Percentiles rank a stretch among this genome's conserved stretches.
Conservation (phyloP, 805 yeast species). For the Hermanozyma aechmeae region DNA sequence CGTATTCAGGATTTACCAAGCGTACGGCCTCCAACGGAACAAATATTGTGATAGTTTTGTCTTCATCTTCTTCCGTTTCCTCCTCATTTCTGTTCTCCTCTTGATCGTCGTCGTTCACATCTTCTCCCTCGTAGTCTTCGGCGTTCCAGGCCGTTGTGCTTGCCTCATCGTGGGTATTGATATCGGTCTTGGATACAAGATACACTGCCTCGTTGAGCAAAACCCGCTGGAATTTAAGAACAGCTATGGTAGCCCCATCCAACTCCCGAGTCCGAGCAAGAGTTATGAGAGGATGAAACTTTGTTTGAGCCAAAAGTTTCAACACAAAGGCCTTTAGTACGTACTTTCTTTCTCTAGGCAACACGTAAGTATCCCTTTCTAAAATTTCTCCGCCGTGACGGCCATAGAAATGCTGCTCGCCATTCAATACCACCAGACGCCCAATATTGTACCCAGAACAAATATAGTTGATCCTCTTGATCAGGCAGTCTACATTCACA, state of each 20-base stretch:
- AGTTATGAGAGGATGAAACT: constrained; percentile 4
- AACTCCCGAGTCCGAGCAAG: constrained; percentile 6
- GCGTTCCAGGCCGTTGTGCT: background rate
- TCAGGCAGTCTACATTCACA: constrained; percentile 1
- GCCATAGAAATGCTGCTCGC: background rate
- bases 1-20: constrained; percentile 7
- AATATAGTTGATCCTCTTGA: constrained; percentile 4
- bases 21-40: constrained; percentile 12
- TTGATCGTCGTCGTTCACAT: background rate
- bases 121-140: background rate
- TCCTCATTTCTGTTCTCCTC: constrained; percentile 1
- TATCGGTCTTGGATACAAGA: constrained; percentile 1
- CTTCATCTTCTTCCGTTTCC: constrained; percentile 3
- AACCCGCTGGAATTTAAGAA: constrained; percentile 7
- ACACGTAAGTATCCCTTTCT: constrained; percentile 3
- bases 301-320: constrained; percentile 5
- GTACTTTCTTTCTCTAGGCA: constrained; percentile 9
- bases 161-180: background rate
- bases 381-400: background rate
- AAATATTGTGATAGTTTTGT: constrained; percentile 3
- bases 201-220: constrained; percentile 9
- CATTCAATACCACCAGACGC: constrained; percentile 4
- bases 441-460: constrained; percentile 5
- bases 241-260: constrained; percentile 6
- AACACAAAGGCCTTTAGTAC: constrained; percentile 8